Percentiles rank a stretch among this genome's conserved stretches.
These are phyloP conservation scores for Rhizophagus sp. DNA, from an alignment of 192 early-diverging fungal species.

Conservation along the genomic window DNA sequence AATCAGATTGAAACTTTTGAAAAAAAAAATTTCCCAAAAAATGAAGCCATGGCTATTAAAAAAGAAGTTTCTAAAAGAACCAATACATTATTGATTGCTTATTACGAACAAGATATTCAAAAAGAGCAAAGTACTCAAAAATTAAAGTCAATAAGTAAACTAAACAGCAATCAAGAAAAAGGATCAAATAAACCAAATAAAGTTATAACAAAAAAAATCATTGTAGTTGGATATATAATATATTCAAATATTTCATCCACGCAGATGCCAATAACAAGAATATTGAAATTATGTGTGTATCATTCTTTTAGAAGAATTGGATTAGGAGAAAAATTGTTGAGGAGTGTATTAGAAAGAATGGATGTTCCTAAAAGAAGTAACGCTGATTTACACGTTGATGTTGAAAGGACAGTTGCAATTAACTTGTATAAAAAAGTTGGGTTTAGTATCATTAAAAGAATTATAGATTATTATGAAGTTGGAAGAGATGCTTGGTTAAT, in stretches of 20 bases:
- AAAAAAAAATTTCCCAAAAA: constrained; percentile 24
- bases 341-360: not conserved
- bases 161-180: not conserved
- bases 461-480: constrained; percentile 17
- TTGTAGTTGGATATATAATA: constrained; percentile 28
- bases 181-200: not conserved
- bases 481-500: constrained; percentile 27
- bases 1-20: constrained; percentile 27
- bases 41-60: constrained; percentile 25
- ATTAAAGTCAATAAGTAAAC: too few relatives aligned
- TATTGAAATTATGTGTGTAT: constrained; percentile 23
- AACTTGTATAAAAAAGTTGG: constrained; percentile 22
- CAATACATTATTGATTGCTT: constrained; percentile 27
- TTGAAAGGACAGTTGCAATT: constrained; percentile 3
- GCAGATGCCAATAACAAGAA: constrained; percentile 9
- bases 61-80: constrained; percentile 21
- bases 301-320: not conserved
- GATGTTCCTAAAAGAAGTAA: constrained; percentile 18
- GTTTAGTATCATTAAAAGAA: not conserved
- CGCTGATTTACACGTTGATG: constrained; percentile 22
- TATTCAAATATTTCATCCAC: constrained; percentile 6
- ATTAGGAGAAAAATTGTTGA: constrained; percentile 17
- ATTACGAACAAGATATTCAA: not conserved
- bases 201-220: not conserved
- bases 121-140: not conserved